phyloP scores from a whole-genome alignment of 805 yeast genomes.

The Cyberlindnera mrakii region DNA sequence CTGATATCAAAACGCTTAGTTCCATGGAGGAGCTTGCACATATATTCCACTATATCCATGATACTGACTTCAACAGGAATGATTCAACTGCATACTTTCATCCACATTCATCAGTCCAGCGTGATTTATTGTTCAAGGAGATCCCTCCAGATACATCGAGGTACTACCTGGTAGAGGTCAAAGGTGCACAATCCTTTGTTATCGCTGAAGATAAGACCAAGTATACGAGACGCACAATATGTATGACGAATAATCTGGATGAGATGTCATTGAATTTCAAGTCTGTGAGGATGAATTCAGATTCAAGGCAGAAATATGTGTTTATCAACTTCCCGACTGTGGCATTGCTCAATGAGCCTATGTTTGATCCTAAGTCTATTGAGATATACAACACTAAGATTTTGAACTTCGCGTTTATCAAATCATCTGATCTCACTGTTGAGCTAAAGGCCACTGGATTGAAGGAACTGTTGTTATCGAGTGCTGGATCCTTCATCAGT shows the following conservation, averaged over 20 bases:
- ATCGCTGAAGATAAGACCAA: slow-evolving; percentile 10
- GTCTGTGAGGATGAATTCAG: background rate
- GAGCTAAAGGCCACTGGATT: background rate
- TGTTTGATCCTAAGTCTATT: slow-evolving; percentile 9
- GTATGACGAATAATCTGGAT: slow-evolving; percentile 8
- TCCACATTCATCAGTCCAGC: slow-evolving; percentile 4
- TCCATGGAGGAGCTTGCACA: slow-evolving; percentile 7
- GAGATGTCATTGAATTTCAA: slow-evolving; percentile 2
- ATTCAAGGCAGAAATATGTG: slow-evolving; percentile 8
- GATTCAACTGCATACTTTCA: slow-evolving; percentile 1
- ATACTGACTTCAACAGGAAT: slow-evolving; percentile 1
- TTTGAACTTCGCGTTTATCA: background rate
- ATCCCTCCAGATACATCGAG: slow-evolving; percentile 7
- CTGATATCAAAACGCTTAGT: slow-evolving; percentile 6
- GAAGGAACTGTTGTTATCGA: background rate
- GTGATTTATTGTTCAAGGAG: slow-evolving; percentile 2
- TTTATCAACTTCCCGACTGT: slow-evolving; percentile 1
- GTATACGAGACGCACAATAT: slow-evolving; percentile 8
- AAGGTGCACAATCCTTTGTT: slow-evolving; percentile 12
- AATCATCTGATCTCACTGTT: slow-evolving; percentile 1
- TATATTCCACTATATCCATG: slow-evolving; percentile 6
- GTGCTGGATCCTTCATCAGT: background rate
- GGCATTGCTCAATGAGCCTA: slow-evolving; percentile 3
- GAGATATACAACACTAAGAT: slow-evolving; percentile 2
- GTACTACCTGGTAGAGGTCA: slow-evolving; percentile 11